Evolutionary conservation across 78 protist species (phyloP).

Genomic region (Dictyostelium capitatum): DNA sequence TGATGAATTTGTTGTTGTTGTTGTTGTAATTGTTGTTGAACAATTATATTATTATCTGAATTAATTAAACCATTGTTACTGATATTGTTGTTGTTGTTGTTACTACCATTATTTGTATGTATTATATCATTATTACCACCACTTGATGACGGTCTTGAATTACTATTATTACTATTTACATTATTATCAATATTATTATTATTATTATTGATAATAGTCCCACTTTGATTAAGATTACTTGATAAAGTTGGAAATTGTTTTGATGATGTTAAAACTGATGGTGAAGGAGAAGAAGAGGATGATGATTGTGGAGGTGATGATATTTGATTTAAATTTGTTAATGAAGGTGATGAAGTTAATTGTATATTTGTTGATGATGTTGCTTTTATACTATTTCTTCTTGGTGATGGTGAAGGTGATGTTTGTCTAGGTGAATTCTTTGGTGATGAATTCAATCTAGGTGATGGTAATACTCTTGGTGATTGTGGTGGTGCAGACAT

Average conservation of each 20-base stretch:
- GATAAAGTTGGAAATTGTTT: not conserved
- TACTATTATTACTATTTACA: not conserved
- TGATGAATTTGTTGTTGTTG: slow-evolving; percentile 39
- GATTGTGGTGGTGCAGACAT: slow-evolving; percentile 4
- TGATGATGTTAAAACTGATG: not conserved
- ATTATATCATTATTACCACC: slow-evolving; percentile 10
- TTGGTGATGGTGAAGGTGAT: not conserved
- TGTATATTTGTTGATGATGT: not conserved
- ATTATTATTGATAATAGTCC: not conserved
- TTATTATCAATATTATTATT: not conserved
- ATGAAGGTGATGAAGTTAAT: not conserved
- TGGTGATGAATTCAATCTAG: not conserved
- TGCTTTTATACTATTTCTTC: slow-evolving; percentile 13
- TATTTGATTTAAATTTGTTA: slow-evolving; percentile 3
- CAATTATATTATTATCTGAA: not conserved
- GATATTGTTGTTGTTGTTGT: not conserved
- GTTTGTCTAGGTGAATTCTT: slow-evolving; percentile 13
- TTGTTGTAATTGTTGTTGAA: slow-evolving; percentile 14
- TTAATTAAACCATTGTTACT: not conserved
- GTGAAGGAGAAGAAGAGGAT: not conserved
- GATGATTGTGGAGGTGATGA: not conserved
- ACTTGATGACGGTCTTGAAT: slow-evolving; percentile 6
- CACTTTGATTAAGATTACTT: not conserved
- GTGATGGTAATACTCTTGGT: slow-evolving; percentile 2
- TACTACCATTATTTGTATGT: not conserved